Percentiles rank a stretch among this genome's conserved stretches.
These are phyloP conservation scores for Ochromonadaceae sp. DNA, from an alignment of 352 stramenopile species.

Conservation along the genomic window DNA sequence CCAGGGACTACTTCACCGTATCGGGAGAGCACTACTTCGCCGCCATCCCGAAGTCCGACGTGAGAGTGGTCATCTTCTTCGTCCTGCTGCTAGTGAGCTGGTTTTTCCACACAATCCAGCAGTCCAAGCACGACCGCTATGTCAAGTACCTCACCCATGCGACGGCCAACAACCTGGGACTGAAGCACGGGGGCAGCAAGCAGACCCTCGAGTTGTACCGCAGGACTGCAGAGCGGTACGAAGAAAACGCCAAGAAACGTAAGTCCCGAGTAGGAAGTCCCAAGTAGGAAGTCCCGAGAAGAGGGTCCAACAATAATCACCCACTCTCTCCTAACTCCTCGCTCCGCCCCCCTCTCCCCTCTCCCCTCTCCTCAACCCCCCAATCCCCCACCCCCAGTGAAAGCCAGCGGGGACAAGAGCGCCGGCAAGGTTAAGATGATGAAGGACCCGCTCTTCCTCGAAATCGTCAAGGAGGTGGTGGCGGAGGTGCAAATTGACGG, in stretches of 20 bases:
- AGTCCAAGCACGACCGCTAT: background rate
- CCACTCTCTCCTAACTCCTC: too few species aligned
- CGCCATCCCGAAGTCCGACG: slow-evolving; percentile 3
- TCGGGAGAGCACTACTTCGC: background rate
- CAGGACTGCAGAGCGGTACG: background rate
- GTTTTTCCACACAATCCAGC: slow-evolving; percentile 1
- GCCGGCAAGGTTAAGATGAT: background rate
- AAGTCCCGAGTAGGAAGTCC: too few species aligned
- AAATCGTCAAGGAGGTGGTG: slow-evolving; percentile 4
- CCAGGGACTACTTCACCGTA: background rate
- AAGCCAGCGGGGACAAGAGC: background rate
- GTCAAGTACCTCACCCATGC: background rate
- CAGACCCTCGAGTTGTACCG: background rate
- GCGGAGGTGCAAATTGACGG: slow-evolving; percentile 11
- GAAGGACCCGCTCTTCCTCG: background rate
- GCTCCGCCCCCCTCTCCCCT: too few species aligned
- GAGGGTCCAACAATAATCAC: too few species aligned
- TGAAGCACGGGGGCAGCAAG: background rate
- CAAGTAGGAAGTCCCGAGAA: too few species aligned
- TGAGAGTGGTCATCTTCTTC: background rate
- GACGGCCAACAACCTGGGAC: background rate
- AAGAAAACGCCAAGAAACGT: slow-evolving; percentile 1
- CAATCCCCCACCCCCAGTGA: background rate
- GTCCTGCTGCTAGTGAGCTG: background rate
- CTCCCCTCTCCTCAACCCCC: background rate